Conservation (phyloP, 352 stramenopile species). For the Pythium aristosporum region DNA sequence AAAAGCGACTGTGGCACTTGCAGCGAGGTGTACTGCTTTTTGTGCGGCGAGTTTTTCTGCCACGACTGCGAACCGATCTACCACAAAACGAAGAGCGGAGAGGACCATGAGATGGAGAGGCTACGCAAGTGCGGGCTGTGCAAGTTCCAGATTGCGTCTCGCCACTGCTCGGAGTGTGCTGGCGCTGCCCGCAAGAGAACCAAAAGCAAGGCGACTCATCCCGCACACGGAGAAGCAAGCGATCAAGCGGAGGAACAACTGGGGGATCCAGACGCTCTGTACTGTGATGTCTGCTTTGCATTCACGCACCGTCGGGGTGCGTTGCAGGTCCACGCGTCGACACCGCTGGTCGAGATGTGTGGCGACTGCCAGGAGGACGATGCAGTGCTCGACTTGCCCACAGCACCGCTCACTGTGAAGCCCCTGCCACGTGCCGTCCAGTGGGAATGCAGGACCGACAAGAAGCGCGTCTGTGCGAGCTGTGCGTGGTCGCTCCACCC, state of each 20-base stretch:
- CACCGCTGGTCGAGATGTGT: conserved; percentile 49
- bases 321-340: conserved; percentile 41
- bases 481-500: conserved; percentile 46
- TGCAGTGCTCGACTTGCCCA: conserved; percentile 3
- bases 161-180: conserved; percentile 43
- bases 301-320: conserved; percentile 50
- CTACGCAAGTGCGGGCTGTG: conserved; percentile 53
- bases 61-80: conserved; percentile 35
- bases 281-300: conserved; percentile 67
- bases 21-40: conserved; percentile 58
- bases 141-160: conserved; percentile 61
- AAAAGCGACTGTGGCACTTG: conserved; percentile 38
- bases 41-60: conserved; percentile 66
- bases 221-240: neutral
- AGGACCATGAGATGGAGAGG: conserved; percentile 17
- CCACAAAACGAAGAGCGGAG: conserved; percentile 27
- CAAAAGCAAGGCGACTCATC: conserved; percentile 10
- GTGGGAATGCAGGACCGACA: conserved; percentile 38
- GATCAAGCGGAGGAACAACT: neutral
- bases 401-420: neutral
- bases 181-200: conserved; percentile 1
- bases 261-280: conserved; percentile 24
- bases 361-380: conserved; percentile 32
- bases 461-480: conserved; percentile 39
- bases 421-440: conserved; percentile 36